Percentiles rank a stretch among this genome's conserved stretches.
Conservation (phyloP, 305 asterid genomes). For the Euphrasia arctica region DNA sequence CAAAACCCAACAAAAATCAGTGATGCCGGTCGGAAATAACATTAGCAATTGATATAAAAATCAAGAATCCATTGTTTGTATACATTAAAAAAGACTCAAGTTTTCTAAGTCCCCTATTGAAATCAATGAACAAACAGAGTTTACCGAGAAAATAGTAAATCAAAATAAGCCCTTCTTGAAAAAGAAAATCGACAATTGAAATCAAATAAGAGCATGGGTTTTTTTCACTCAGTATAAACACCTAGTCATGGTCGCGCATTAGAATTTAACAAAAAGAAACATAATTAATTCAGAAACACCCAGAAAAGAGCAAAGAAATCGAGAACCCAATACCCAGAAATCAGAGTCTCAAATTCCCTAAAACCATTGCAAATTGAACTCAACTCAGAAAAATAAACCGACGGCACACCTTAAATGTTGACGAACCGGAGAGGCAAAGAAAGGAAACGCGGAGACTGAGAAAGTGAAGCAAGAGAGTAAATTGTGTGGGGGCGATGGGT, state of each 20-base stretch:
- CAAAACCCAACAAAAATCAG: background rate
- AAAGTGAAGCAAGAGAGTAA: no score
- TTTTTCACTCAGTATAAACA: no score
- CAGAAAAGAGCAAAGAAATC: no score
- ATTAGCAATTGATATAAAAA: background rate
- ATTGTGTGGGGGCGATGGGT: no score
- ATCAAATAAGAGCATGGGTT: no score
- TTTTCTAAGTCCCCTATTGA: no score
- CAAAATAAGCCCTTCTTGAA: no score
- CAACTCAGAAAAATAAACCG: background rate
- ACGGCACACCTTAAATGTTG: constrained; percentile 36
- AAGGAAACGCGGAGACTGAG: constrained; percentile 8
- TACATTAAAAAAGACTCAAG: background rate
- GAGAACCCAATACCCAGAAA: constrained; percentile 20
- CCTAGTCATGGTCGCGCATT: no score
- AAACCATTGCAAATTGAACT: constrained; percentile 6
- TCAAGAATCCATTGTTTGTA: background rate
- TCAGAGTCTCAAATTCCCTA: background rate
- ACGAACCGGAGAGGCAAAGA: constrained; percentile 31
- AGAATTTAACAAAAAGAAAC: background rate
- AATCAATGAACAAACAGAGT: no score
- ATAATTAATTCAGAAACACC: constrained; percentile 23
- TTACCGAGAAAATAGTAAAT: no score
- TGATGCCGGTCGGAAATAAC: background rate
- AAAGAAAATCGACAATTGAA: no score